Base-by-base conservation (phyloP, 2,329 filamentous ascomycete genomes). In the Penicillium vulpinum region DNA sequence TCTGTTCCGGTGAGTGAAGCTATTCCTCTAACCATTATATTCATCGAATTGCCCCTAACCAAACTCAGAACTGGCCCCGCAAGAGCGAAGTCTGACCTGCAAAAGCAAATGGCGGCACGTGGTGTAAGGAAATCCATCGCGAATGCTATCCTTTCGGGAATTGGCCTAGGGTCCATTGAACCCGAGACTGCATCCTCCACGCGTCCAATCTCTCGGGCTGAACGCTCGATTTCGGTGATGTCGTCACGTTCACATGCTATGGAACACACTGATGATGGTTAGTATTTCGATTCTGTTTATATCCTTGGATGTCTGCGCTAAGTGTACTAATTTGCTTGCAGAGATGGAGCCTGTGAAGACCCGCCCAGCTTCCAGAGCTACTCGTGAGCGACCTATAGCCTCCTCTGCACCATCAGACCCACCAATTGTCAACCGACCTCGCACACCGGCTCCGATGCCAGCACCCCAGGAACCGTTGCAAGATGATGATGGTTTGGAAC, bases 101-200 rank as follows among this genome's bases (percentile, higher is more conserved):
- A 94, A 77, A 89, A 86, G 70, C 91, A 96, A 75, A 80, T 97
- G 58, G 88, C 89, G 70, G 87, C 86, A 67, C 89, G 90, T 73
- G 91, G 91, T 68, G 91, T 97, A 48, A 86, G 93, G 41, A 91
- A 91, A 60, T 88, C 91, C 15, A 97, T 96, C 67, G 88, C 90
- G 60, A 84, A 87, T 54, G 88, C 89, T 61, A 94, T 97, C 60
- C 83, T 92, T 44, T 85, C 89, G 54, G 88, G 89, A 61, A 83
- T 96, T 52, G 84, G 83, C 7, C 84, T 88, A 26, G 70, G 68
- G 29, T 67, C 60, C 59, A 43, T 58, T 24, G 68, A 73, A 44
- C 46, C 64, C 11, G 66, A 70, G 13, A 56, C 67, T 50, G 51
- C 61, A 29, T 56, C 69, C 26, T 65, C 57, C 39, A 40, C 50